Percentiles rank a stretch among this genome's conserved stretches.
phyloP scores from a whole-genome alignment of 306 rosid genomes.

The Vicia sativa region DNA sequence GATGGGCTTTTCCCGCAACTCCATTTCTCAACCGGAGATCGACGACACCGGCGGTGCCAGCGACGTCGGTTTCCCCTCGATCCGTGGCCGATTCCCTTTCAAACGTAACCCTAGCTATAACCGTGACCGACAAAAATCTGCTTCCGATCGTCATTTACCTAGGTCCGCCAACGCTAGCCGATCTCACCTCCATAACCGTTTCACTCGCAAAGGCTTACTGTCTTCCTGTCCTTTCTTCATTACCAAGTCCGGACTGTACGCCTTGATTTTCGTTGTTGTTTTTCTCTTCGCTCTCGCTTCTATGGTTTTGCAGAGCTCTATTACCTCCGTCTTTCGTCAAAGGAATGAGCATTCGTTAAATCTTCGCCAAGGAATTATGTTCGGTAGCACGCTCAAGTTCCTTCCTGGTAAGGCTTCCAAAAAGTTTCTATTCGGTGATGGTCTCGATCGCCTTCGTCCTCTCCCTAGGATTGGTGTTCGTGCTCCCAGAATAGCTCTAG shows the following conservation, averaged over 20 bases:
- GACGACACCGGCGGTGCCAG: constrained; percentile 47
- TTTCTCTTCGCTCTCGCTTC: constrained; percentile 72
- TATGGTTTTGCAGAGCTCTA: constrained; percentile 86
- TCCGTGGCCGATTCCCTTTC: constrained; percentile 71
- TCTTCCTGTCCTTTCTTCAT: constrained; percentile 57
- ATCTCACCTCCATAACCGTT: constrained; percentile 61
- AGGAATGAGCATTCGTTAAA: constrained; percentile 49
- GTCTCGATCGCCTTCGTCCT: constrained; percentile 71
- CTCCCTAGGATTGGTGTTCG: constrained; percentile 65
- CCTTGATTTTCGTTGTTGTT: constrained; percentile 55
- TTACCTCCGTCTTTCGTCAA: constrained; percentile 62
- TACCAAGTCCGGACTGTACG: constrained; percentile 63
- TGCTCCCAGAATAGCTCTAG: constrained; percentile 82
- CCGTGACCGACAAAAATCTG: constrained; percentile 38
- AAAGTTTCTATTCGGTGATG: constrained; percentile 54
- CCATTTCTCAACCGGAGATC: constrained; percentile 57
- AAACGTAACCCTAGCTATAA: constrained; percentile 66
- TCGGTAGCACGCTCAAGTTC: constrained; percentile 75
- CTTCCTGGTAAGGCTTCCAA: constrained; percentile 60
- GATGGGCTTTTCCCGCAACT: constrained; percentile 63
- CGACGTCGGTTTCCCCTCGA: constrained; percentile 66
- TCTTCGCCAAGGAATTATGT: constrained; percentile 52
- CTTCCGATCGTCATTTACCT: constrained; percentile 56
- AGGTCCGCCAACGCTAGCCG: constrained; percentile 43
- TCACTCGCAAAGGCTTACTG: constrained; percentile 72